These are phyloP conservation scores for Microdochium trichocladiopsis DNA, from an alignment of 2,329 filamentous ascomycete genomes.

Conservation along the genomic window DNA sequence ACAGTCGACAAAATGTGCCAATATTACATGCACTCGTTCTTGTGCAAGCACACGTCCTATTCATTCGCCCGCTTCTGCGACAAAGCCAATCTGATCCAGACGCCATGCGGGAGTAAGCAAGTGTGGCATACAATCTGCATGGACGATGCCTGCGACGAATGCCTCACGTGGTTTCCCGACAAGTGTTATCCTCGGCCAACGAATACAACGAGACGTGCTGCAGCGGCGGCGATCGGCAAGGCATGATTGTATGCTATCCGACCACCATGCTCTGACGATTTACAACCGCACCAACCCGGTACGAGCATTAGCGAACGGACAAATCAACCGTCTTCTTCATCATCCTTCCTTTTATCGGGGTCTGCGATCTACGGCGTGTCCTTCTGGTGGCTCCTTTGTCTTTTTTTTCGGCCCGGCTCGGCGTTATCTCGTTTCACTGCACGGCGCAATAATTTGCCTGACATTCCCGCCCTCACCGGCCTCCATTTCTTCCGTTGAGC, in stretches of 20 bases:
- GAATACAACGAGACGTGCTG: neutral
- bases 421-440: too few species aligned
- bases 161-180: conserved; percentile 20
- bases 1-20: neutral
- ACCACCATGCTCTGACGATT: too few species aligned
- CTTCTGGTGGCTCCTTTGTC: too few species aligned
- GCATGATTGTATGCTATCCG: neutral
- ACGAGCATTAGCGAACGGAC: too few species aligned
- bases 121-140: conserved; percentile 28
- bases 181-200: neutral
- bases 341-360: too few species aligned
- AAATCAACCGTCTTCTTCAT: too few species aligned
- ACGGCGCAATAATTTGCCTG: too few species aligned
- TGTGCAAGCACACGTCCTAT: neutral
- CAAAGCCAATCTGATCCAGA: neutral
- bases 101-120: conserved; percentile 3
- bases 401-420: too few species aligned
- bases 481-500: too few species aligned
- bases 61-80: neutral
- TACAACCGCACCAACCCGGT: too few species aligned
- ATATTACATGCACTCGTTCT: neutral
- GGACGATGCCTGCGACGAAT: conserved; percentile 26
- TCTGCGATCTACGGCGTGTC: too few species aligned
- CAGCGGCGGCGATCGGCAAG: neutral
- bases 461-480: too few species aligned